phyloP scores from a whole-genome alignment of 1,139 yeast genomes.

The Nakaseomyces kungkrabaensis region DNA sequence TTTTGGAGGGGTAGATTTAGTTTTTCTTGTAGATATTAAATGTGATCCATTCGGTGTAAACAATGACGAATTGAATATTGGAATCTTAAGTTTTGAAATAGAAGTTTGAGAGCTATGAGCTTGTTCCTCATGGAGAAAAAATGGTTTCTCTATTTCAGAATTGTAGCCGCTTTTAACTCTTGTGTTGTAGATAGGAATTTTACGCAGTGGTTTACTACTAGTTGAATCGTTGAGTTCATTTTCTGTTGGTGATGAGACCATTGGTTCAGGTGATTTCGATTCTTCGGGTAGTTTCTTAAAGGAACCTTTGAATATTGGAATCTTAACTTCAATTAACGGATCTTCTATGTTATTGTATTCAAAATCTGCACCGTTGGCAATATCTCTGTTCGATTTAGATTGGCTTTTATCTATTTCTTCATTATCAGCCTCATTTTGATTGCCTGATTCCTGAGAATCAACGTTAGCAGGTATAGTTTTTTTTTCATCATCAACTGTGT shows the following conservation, averaged over 20 bases:
- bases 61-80: constrained; percentile 15
- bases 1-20: not conserved
- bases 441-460: no score
- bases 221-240: no score
- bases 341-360: constrained; percentile 1
- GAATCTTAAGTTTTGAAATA: constrained; percentile 8
- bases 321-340: not conserved
- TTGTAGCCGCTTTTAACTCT: not conserved
- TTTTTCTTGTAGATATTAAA: not conserved
- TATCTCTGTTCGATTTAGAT: not conserved
- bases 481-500: no score
- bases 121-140: not conserved
- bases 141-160: not conserved
- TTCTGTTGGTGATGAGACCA: no score
- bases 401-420: not conserved
- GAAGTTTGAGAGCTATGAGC: not conserved
- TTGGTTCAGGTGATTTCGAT: not conserved
- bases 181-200: not conserved
- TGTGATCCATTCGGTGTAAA: not conserved
- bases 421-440: not conserved
- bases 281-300: not conserved
- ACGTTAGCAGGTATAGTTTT: no score
- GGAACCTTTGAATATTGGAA: not conserved
- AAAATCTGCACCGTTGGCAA: not conserved
- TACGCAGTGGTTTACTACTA: not conserved